A percentile compares a stretch with the other conserved stretches of the same genome.
These are phyloP conservation scores for Epichloe aotearoae DNA, from an alignment of 2,329 filamentous ascomycete genomes.

Conservation along the genomic window DNA sequence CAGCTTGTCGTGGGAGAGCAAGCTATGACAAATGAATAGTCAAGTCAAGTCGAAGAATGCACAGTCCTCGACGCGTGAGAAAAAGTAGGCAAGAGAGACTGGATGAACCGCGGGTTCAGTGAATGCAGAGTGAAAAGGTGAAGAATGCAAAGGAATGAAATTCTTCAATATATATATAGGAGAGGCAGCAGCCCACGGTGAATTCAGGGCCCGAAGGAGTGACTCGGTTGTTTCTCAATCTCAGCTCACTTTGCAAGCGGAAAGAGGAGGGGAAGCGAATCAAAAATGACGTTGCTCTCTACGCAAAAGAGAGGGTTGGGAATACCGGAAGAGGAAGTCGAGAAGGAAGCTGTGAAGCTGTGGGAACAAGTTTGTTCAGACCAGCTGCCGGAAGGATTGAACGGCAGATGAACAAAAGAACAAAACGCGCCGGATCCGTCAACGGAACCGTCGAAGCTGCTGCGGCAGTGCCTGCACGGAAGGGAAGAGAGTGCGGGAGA, in stretches of 20 bases:
- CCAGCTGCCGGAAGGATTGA: constrained; percentile 22
- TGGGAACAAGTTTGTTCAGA: constrained; percentile 4
- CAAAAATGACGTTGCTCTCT: constrained; percentile 9
- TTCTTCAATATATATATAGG: background rate
- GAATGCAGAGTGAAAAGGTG: background rate
- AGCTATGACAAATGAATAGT: background rate
- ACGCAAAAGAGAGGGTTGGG: constrained; percentile 6
- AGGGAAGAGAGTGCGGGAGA: constrained; percentile 1
- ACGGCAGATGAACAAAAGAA: constrained; percentile 9
- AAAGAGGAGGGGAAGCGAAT: background rate
- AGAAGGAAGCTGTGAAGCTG: background rate
- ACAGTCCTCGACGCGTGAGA: background rate
- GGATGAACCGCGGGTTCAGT: background rate
- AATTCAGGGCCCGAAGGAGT: background rate
- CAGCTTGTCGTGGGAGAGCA: background rate
- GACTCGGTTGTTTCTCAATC: background rate
- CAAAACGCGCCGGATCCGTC: constrained; percentile 1
- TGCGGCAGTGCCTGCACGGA: constrained; percentile 1
- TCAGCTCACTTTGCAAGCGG: background rate
- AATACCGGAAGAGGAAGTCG: background rate
- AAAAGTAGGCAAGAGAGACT: background rate
- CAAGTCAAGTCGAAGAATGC: background rate
- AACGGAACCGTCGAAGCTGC: constrained; percentile 1
- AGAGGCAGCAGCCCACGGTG: background rate
- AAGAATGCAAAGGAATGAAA: background rate